These are phyloP conservation scores for Saturnispora besseyi DNA, from an alignment of 805 yeast genomes.

Conservation along the genomic window DNA sequence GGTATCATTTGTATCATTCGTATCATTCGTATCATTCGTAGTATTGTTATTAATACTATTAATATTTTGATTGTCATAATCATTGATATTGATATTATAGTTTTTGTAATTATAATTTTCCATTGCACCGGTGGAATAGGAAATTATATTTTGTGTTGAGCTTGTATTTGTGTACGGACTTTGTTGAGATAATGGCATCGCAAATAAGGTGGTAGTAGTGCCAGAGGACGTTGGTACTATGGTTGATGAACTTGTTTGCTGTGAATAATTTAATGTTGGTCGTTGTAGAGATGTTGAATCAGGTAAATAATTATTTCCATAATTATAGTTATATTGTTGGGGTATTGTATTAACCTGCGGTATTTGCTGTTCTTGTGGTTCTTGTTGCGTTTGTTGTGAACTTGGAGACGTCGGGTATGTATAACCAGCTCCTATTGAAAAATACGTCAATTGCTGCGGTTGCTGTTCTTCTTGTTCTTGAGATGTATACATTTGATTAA, in stretches of 20 bases:
- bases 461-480: neutral
- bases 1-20: too few relatives aligned
- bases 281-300: neutral
- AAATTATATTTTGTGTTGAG: too few relatives aligned
- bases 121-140: too few relatives aligned
- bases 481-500: neutral
- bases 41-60: too few relatives aligned
- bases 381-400: neutral
- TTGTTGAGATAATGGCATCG: neutral
- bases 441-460: neutral
- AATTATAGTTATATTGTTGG: neutral
- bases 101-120: too few relatives aligned
- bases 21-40: too few relatives aligned
- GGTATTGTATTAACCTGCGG: neutral
- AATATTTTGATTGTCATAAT: too few relatives aligned
- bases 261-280: neutral
- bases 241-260: neutral
- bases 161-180: too few relatives aligned
- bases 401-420: neutral
- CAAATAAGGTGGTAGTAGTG: neutral
- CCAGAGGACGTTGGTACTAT: too few relatives aligned
- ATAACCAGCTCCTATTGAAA: neutral
- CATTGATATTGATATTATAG: too few relatives aligned
- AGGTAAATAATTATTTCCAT: neutral
- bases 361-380: neutral